Evolutionary conservation across 352 stramenopile genomes (phyloP).

Genomic region (Globisporangium orthogonon): DNA sequence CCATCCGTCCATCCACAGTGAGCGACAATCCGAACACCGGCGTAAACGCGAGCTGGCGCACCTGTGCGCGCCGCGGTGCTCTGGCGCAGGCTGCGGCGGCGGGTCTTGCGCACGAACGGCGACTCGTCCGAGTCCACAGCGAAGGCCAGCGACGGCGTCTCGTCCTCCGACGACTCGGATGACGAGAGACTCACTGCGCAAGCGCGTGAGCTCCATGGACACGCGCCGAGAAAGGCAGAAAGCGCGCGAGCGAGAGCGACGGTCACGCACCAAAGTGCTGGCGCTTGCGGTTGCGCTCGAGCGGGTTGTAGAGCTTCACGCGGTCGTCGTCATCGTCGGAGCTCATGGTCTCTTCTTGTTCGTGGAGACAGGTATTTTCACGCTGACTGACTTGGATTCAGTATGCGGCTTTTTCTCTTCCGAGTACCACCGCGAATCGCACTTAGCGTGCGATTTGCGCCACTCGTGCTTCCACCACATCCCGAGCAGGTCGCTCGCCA

Average conservation of each 20-base stretch:
- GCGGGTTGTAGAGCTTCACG: slow-evolving; percentile 68
- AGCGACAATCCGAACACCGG: not conserved
- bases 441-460: not conserved
- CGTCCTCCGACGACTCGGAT: slow-evolving; percentile 26
- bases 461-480: too few species aligned
- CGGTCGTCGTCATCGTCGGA: slow-evolving; percentile 45
- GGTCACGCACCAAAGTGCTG: slow-evolving; percentile 45
- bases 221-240: not conserved
- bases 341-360: slow-evolving; percentile 20
- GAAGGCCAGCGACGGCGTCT: not conserved
- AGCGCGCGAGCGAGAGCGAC: not conserved
- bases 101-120: slow-evolving; percentile 14
- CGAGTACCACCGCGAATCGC: not conserved
- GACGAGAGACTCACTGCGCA: slow-evolving; percentile 26
- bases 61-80: slow-evolving; percentile 12
- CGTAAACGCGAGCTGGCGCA: not conserved
- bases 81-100: slow-evolving; percentile 7
- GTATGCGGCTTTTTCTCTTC: not conserved
- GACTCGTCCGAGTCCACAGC: slow-evolving; percentile 17
- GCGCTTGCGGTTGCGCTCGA: slow-evolving; percentile 59
- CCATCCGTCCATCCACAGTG: too few species aligned
- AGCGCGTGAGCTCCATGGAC: not conserved
- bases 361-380: too few species aligned
- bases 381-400: not conserved
- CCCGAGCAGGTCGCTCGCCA: not conserved